Conservation (phyloP, 345 rosid genomes). For the Euphorbia pulcherrima region DNA sequence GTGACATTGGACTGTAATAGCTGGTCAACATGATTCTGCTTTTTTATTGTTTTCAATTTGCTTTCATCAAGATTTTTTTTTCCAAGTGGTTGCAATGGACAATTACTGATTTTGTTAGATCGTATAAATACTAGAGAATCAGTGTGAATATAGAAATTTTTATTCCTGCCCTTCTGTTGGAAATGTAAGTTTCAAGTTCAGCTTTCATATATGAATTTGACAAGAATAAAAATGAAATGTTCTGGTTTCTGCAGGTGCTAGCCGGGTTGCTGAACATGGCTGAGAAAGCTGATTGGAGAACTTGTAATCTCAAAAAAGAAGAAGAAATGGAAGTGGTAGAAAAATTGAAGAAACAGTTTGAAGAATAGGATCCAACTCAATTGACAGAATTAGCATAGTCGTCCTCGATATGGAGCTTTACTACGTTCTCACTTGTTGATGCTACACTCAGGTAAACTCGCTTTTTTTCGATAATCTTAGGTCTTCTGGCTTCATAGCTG, state of each 20-base stretch:
- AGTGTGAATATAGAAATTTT: not conserved
- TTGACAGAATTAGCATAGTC: conserved; percentile 12
- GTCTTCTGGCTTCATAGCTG: conserved; percentile 2
- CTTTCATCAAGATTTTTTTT: not conserved
- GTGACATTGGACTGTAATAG: not conserved
- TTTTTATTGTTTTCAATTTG: not conserved
- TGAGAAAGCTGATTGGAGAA: conserved; percentile 83
- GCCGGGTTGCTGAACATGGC: conserved; percentile 82
- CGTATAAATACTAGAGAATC: not conserved
- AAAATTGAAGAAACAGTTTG: conserved; percentile 60
- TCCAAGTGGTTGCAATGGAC: not conserved
- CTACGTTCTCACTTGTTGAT: not conserved
- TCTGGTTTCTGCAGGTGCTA: conserved; percentile 56
- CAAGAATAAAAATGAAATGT: conserved; percentile 1
- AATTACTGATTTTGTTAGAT: not conserved
- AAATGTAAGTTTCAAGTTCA: not conserved
- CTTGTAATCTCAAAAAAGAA: conserved; percentile 59
- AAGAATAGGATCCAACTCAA: conserved; percentile 60
- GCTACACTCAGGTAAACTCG: conserved; percentile 9
- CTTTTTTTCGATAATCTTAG: not conserved
- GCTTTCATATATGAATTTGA: not conserved
- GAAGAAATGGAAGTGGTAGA: conserved; percentile 61
- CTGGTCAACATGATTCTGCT: not conserved
- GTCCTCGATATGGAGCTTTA: conserved; percentile 8
- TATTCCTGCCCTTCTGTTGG: not conserved